Conservation (phyloP, 2,329 filamentous ascomycete species). For the Amauroascus verrucosus region DNA sequence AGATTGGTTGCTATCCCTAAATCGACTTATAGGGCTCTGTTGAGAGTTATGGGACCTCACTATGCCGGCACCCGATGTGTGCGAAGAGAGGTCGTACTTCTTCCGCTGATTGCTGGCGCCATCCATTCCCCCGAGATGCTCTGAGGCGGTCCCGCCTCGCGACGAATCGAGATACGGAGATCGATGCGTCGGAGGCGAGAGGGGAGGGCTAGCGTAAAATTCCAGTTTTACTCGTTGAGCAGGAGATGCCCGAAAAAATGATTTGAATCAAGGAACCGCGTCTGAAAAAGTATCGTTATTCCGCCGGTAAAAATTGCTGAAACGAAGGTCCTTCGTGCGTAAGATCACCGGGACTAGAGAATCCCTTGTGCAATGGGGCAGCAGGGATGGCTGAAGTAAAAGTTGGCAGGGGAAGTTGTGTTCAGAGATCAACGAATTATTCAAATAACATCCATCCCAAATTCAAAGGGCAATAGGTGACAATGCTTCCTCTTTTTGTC, state of each 20-base stretch:
- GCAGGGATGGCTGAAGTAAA: conserved; percentile 10
- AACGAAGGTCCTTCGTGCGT: conserved; percentile 2
- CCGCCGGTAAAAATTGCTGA: neutral
- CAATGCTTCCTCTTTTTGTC: neutral
- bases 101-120: conserved; percentile 61
- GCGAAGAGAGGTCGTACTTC: conserved; percentile 62
- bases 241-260: neutral
- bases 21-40: conserved; percentile 38
- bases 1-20: conserved; percentile 26
- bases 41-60: conserved; percentile 43
- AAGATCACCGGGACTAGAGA: conserved; percentile 1
- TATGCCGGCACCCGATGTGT: conserved; percentile 40
- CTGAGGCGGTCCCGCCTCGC: conserved; percentile 45
- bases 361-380: conserved; percentile 8
- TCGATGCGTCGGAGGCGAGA: conserved; percentile 57
- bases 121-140: conserved; percentile 61
- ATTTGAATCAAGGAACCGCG: neutral
- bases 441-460: conserved; percentile 1
- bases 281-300: neutral
- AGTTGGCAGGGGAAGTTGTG: conserved; percentile 6
- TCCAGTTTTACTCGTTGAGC: conserved; percentile 49
- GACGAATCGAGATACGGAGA: conserved; percentile 46
- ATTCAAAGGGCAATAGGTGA: neutral
- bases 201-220: conserved; percentile 51
- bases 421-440: neutral